These are phyloP conservation scores for Nakataea oryzae DNA, from an alignment of 2,329 filamentous ascomycete genomes.

Conservation along the genomic window DNA sequence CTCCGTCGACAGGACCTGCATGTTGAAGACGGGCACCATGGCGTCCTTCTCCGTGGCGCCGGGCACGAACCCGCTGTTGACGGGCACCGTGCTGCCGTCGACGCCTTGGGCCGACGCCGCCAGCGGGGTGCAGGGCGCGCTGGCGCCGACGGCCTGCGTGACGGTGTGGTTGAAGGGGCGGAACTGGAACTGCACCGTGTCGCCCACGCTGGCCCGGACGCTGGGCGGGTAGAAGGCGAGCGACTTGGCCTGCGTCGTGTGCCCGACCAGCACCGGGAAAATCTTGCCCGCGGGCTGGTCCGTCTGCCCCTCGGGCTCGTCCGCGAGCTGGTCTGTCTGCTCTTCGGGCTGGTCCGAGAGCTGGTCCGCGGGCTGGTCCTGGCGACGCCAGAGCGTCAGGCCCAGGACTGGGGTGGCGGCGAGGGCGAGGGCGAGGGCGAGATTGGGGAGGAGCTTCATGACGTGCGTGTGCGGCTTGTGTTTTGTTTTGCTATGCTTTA, in stretches of 20 bases:
- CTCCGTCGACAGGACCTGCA: background rate
- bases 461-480: background rate
- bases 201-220: slow-evolving; percentile 51
- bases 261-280: background rate
- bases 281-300: background rate
- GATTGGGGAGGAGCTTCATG: background rate
- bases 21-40: background rate
- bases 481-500: background rate
- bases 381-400: too few species aligned
- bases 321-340: too few species aligned
- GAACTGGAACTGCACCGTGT: slow-evolving; percentile 59
- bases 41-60: background rate
- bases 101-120: background rate
- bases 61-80: slow-evolving; percentile 2
- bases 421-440: background rate
- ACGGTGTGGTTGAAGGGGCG: slow-evolving; percentile 64
- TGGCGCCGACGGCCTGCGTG: slow-evolving; percentile 50
- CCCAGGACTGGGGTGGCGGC: background rate
- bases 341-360: too few species aligned
- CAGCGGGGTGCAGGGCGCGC: background rate
- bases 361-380: too few species aligned
- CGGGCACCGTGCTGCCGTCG: background rate
- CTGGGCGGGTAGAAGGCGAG: slow-evolving; percentile 57
- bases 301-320: too few species aligned
- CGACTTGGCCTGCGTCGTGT: slow-evolving; percentile 25